Base-by-base conservation (phyloP, 2,329 filamentous ascomycete genomes). In the Pseudogymnoascus sp. region DNA sequence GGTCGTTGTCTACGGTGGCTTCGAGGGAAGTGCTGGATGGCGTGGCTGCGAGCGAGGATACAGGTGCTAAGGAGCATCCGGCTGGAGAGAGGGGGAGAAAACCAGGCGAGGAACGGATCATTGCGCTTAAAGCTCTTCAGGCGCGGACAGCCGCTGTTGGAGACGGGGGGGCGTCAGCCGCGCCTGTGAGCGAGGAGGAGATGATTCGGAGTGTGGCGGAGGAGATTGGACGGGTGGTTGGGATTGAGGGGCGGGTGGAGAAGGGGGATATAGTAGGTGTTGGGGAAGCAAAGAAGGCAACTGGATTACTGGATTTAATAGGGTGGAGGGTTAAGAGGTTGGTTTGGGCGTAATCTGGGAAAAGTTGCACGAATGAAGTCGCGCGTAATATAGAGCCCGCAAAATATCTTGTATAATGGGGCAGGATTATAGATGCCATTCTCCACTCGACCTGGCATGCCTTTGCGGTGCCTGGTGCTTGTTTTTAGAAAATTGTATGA, bases 281-380 rank as follows among this genome's bases (percentile, higher is more conserved):
- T 61, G 85, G 85, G 1, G 92, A 97, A 71, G 94, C 94, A 62
- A 93, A 85, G 81, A 89, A 84, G 78, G 92, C 88, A 64, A 97
- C 93, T 0, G 90, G 92, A 0, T 80, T 95, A 69, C 74, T 97
- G 60, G 93, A 97, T 75, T 88, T 93, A 73, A 76, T 95, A 70
- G 91, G 92, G 1, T 92, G 97, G 78, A 89, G 88, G 64, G 81
- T 97, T 69, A 97, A 96, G 83, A 96, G 91, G 79, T 76, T 97
- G 72, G 92, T 99, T 11, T 97, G 94, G 94, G 72, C 71, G n/a
- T 72, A 58, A 55, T 55, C n/a, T 12, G 11, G 25, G 49, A 55
- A 55, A 55, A 55, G n/a, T 35, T 12, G 49, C 49, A 55, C 49
- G 28, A 35, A 19, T 35, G 28, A 8, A 33, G 16, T 42, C 14